phyloP scores from a whole-genome alignment of 1,284 basidiomycete species.

The Rhodotorula sp. region DNA sequence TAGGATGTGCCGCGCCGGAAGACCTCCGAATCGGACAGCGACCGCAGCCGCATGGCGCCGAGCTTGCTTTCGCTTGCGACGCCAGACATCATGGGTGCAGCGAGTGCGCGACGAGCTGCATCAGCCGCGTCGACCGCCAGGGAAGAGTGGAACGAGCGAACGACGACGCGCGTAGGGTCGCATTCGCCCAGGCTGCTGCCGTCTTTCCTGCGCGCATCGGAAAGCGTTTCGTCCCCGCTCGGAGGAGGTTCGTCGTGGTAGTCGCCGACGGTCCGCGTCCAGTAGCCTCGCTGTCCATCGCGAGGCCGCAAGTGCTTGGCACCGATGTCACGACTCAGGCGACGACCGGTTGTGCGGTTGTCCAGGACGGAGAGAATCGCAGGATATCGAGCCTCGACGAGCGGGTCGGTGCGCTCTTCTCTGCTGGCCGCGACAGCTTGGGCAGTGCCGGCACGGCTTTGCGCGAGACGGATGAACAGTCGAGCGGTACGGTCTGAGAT shows the following conservation, averaged over 20 bases:
- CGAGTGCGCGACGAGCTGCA: not conserved
- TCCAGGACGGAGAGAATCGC: conserved; percentile 27
- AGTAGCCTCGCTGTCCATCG: conserved; percentile 21
- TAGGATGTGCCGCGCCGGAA: not conserved
- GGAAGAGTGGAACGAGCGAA: conserved; percentile 21
- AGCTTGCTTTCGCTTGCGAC: not conserved
- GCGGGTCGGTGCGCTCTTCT: not conserved
- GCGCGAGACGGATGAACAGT: not conserved
- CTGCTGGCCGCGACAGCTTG: not conserved
- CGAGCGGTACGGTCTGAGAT: conserved; percentile 64
- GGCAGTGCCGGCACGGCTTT: not conserved
- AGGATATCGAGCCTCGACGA: not conserved
- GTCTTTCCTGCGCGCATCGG: not conserved
- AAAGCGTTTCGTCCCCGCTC: not conserved
- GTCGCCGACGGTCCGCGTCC: conserved; percentile 12
- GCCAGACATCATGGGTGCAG: not conserved
- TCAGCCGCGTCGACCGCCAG: conserved; percentile 20
- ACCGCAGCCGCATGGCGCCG: not conserved
- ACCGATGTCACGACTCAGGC: conserved; percentile 6
- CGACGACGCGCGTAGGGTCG: conserved; percentile 22
- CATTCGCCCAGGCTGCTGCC: conserved; percentile 16
- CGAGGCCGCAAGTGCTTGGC: conserved; percentile 13
- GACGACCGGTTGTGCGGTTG: conserved; percentile 13
- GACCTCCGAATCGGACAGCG: conserved; percentile 13
- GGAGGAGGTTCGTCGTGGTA: not conserved